Percentiles rank a stretch among this genome's conserved stretches.
Evolutionary conservation across 2,329 filamentous ascomycete genomes (phyloP).

Genomic region (Phoma herbarum): DNA sequence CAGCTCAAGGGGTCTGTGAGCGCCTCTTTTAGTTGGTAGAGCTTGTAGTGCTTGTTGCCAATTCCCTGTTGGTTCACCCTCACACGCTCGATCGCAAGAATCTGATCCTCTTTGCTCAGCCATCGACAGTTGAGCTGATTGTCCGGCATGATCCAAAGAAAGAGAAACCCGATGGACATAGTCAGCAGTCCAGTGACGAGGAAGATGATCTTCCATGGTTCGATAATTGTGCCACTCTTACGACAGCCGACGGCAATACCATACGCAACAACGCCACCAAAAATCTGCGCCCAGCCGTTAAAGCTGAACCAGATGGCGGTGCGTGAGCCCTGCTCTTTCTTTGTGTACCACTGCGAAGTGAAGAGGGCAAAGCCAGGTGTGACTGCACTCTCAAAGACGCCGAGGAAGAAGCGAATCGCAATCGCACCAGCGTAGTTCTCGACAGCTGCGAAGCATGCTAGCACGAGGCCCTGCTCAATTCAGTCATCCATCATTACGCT

Average conservation of each 20-base stretch:
- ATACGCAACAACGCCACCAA: constrained; percentile 70
- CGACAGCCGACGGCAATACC: constrained; percentile 67
- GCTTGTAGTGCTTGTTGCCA: constrained; percentile 73
- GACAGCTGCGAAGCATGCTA: constrained; percentile 70
- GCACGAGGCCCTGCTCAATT: constrained; percentile 59
- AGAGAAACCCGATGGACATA: constrained; percentile 52
- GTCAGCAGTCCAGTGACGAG: constrained; percentile 57
- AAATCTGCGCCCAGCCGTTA: constrained; percentile 69
- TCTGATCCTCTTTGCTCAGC: constrained; percentile 71
- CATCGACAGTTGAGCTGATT: constrained; percentile 68
- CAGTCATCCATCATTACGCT: neutral
- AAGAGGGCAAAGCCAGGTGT: constrained; percentile 74
- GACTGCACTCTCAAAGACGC: constrained; percentile 73
- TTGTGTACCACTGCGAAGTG: constrained; percentile 77
- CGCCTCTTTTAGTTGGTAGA: constrained; percentile 70
- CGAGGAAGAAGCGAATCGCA: constrained; percentile 72
- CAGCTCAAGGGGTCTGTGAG: constrained; percentile 66
- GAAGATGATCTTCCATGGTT: constrained; percentile 71
- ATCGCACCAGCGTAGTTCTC: constrained; percentile 68
- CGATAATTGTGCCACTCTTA: constrained; percentile 65
- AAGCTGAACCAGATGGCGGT: constrained; percentile 74
- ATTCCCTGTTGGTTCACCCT: constrained; percentile 79
- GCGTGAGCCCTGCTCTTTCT: constrained; percentile 70
- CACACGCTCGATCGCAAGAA: constrained; percentile 75
- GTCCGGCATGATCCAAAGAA: constrained; percentile 62